Evolutionary conservation across 1,284 basidiomycete species (phyloP).

Genomic region (Psilocybe mexicana): DNA sequence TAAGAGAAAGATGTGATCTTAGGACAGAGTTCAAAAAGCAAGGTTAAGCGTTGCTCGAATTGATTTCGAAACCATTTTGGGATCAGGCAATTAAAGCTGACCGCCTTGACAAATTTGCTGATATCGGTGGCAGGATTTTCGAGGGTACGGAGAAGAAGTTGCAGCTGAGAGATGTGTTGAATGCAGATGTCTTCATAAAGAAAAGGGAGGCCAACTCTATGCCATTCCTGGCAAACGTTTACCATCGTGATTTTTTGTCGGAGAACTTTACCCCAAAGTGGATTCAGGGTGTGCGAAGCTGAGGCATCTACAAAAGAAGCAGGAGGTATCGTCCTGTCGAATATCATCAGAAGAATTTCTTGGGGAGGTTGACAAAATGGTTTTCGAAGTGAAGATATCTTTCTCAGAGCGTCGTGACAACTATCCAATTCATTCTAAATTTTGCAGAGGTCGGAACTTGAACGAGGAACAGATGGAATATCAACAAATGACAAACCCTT

Average conservation of each 20-base stretch:
- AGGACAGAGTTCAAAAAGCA: background rate
- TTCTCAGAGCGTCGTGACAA: background rate
- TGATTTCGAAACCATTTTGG: background rate
- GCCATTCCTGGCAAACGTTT: conserved; percentile 12
- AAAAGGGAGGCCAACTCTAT: conserved; percentile 9
- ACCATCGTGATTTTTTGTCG: conserved; percentile 7
- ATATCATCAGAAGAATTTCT: conserved; percentile 7
- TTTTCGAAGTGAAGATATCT: conserved; percentile 1
- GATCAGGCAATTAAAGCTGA: background rate
- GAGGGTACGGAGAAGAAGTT: conserved; percentile 1
- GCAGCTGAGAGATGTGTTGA: conserved; percentile 8
- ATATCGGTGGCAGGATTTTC: background rate
- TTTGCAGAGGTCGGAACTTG: background rate
- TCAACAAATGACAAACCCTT: background rate
- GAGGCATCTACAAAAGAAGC: background rate
- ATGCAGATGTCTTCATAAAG: conserved; percentile 16
- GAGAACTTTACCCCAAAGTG: conserved; percentile 5
- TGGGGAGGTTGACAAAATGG: conserved; percentile 9
- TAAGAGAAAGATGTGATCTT: background rate
- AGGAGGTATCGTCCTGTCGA: conserved; percentile 9
- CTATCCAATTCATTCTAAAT: background rate
- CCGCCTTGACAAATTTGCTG: background rate
- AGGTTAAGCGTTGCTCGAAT: background rate
- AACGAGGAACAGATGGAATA: background rate
- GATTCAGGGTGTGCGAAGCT: conserved; percentile 1